Percentiles rank a stretch among this genome's conserved stretches.
These are phyloP conservation scores for Trametes sanguinea DNA, from an alignment of 768 basidiomycete species.

Conservation along the genomic window DNA sequence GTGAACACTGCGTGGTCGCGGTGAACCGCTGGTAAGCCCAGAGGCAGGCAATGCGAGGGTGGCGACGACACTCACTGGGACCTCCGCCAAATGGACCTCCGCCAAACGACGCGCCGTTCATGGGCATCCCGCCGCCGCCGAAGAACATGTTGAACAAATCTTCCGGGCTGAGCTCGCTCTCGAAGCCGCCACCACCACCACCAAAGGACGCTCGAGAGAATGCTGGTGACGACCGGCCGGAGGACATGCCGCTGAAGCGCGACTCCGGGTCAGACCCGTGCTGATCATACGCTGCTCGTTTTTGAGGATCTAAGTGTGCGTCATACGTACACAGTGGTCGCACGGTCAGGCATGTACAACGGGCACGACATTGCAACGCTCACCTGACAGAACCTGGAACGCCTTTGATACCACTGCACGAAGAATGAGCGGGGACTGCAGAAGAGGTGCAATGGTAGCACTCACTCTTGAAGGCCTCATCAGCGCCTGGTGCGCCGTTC, in stretches of 20 bases:
- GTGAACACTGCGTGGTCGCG: slow-evolving; percentile 61
- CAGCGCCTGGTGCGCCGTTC: slow-evolving; percentile 96
- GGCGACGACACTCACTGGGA: slow-evolving; percentile 24
- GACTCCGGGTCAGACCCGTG: slow-evolving; percentile 89
- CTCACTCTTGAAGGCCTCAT: slow-evolving; percentile 97
- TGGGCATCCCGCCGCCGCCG: slow-evolving; percentile 58
- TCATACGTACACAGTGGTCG: not conserved
- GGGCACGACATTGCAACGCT: not conserved
- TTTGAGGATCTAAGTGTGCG: slow-evolving; percentile 68
- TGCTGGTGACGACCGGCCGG: slow-evolving; percentile 42
- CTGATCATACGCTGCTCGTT: slow-evolving; percentile 83
- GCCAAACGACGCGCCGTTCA: slow-evolving; percentile 55
- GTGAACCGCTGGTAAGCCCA: not conserved
- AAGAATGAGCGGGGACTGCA: slow-evolving; percentile 10
- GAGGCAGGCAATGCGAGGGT: not conserved
- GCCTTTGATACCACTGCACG: slow-evolving; percentile 92
- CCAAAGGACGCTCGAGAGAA: slow-evolving; percentile 53
- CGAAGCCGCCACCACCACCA: slow-evolving; percentile 55
- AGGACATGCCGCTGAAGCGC: slow-evolving; percentile 70
- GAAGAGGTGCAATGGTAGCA: slow-evolving; percentile 21
- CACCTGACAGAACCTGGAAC: slow-evolving; percentile 90
- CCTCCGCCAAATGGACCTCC: slow-evolving; percentile 27
- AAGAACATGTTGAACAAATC: slow-evolving; percentile 99
- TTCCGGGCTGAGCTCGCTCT: slow-evolving; percentile 90
- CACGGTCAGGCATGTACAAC: not conserved